A percentile compares a stretch with the other conserved stretches of the same genome.
These are phyloP conservation scores for Neophaeococcomyces aloes DNA, from an alignment of 2,329 filamentous ascomycete species.

Conservation along the genomic window DNA sequence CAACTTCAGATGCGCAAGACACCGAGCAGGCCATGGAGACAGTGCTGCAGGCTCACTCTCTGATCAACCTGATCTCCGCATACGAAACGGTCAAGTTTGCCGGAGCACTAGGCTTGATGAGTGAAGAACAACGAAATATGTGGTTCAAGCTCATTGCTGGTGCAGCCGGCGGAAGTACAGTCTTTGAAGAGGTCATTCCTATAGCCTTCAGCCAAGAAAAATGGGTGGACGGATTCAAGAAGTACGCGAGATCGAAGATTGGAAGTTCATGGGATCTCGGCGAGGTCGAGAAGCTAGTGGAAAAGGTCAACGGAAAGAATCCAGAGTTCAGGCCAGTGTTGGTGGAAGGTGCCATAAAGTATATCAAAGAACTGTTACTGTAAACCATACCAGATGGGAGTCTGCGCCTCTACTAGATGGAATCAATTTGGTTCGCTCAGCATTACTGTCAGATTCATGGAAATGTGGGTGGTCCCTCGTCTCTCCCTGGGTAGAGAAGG, in stretches of 20 bases:
- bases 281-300: slow-evolving; percentile 1
- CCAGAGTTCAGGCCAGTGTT: slow-evolving; percentile 2
- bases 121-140: slow-evolving; percentile 16
- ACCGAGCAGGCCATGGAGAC: slow-evolving; percentile 9
- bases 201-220: slow-evolving; percentile 13
- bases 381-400: background rate
- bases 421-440: too few relatives aligned
- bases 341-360: slow-evolving; percentile 1
- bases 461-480: too few relatives aligned
- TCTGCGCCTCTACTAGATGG: too few relatives aligned
- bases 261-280: slow-evolving; percentile 1
- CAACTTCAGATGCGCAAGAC: slow-evolving; percentile 7
- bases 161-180: slow-evolving; percentile 19
- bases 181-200: slow-evolving; percentile 21
- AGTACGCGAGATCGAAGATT: slow-evolving; percentile 11
- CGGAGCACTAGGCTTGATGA: slow-evolving; percentile 16
- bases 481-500: too few relatives aligned
- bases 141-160: slow-evolving; percentile 21
- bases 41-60: slow-evolving; percentile 16
- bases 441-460: too few relatives aligned
- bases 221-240: slow-evolving; percentile 17
- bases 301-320: background rate
- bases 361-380: background rate
- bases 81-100: slow-evolving; percentile 20
- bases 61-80: slow-evolving; percentile 17